phyloP scores from a whole-genome alignment of 176 grass and related monocot genomes.

The Metroxylon sagu region DNA sequence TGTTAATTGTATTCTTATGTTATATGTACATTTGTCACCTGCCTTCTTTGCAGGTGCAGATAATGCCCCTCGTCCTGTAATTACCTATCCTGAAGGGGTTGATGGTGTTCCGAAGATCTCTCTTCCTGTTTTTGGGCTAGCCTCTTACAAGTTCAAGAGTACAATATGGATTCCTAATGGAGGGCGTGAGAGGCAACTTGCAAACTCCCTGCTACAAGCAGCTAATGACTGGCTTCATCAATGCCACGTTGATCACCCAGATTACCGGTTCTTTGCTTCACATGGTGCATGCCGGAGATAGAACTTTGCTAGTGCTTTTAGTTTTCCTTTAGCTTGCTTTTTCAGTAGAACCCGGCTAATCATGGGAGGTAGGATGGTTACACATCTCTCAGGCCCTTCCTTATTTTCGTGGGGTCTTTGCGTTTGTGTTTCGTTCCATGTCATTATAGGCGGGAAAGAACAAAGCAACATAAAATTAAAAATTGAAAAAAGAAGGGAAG shows the following conservation, averaged over 20 bases:
- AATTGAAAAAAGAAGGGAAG: too few species aligned
- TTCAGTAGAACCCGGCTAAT: too few species aligned
- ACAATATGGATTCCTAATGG: slow-evolving; percentile 31
- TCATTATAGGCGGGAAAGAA: too few species aligned
- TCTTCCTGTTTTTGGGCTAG: slow-evolving; percentile 40
- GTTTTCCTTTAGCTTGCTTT: too few species aligned
- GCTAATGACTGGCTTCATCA: slow-evolving; percentile 32
- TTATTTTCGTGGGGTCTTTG: too few species aligned
- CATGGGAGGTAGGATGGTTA: too few species aligned
- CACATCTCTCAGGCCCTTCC: too few species aligned
- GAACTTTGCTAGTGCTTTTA: too few species aligned
- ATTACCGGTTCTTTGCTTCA: slow-evolving; percentile 42
- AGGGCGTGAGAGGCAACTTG: slow-evolving; percentile 26
- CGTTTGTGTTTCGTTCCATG: too few species aligned
- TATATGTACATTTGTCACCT: not conserved
- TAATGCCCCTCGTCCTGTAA: not conserved
- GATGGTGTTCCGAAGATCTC: slow-evolving; percentile 15
- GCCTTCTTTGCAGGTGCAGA: slow-evolving; percentile 17
- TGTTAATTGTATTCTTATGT: too few species aligned
- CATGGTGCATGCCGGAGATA: slow-evolving; percentile 19
- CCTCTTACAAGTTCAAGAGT: slow-evolving; percentile 46
- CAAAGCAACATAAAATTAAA: too few species aligned
- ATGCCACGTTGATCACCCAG: slow-evolving; percentile 26
- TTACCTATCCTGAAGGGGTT: slow-evolving; percentile 8
- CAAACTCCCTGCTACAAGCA: slow-evolving; percentile 26